Conservation (phyloP, 257 asterid species). For the Thymus mandschuricus region DNA sequence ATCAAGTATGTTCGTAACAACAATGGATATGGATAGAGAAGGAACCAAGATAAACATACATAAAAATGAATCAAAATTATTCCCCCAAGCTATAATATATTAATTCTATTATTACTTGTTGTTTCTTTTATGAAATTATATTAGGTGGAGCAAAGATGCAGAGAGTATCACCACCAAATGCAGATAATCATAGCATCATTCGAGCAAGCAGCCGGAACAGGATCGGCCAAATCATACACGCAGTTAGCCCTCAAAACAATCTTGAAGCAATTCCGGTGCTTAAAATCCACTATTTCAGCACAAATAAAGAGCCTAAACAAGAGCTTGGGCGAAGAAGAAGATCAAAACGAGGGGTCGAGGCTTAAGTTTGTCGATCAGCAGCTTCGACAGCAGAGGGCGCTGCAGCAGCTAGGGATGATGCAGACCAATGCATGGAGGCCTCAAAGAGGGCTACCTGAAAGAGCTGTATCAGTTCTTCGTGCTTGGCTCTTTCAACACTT, state of each 20-base stretch:
- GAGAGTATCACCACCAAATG: constrained; percentile 67
- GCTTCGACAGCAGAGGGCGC: constrained; percentile 12
- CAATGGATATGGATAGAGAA: too few relatives aligned
- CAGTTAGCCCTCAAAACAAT: constrained; percentile 61
- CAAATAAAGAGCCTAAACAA: constrained; percentile 53
- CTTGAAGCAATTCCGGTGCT: constrained; percentile 66
- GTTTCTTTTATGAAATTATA: too few relatives aligned
- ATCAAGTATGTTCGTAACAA: too few relatives aligned
- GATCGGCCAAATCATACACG: constrained; percentile 67
- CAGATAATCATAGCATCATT: constrained; percentile 56
- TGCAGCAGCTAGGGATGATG: constrained; percentile 59
- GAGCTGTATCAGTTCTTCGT: constrained; percentile 80
- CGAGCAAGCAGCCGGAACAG: constrained; percentile 70
- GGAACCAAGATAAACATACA: too few relatives aligned
- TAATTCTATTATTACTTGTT: too few relatives aligned
- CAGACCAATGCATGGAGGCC: constrained; percentile 76
- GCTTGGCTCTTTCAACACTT: constrained; percentile 89
- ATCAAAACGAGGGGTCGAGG: constrained; percentile 39
- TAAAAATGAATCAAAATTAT: too few relatives aligned
- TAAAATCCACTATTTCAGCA: constrained; percentile 55
- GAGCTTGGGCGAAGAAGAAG: constrained; percentile 56
- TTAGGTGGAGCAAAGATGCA: constrained; percentile 76
- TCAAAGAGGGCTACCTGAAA: constrained; percentile 74
- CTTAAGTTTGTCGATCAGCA: constrained; percentile 48
- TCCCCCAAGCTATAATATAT: too few relatives aligned